A percentile compares a stretch with the other conserved stretches of the same genome.
These are phyloP conservation scores for Chaetomidium leptoderma DNA, from an alignment of 495 filamentous ascomycete genomes.

Conservation along the genomic window DNA sequence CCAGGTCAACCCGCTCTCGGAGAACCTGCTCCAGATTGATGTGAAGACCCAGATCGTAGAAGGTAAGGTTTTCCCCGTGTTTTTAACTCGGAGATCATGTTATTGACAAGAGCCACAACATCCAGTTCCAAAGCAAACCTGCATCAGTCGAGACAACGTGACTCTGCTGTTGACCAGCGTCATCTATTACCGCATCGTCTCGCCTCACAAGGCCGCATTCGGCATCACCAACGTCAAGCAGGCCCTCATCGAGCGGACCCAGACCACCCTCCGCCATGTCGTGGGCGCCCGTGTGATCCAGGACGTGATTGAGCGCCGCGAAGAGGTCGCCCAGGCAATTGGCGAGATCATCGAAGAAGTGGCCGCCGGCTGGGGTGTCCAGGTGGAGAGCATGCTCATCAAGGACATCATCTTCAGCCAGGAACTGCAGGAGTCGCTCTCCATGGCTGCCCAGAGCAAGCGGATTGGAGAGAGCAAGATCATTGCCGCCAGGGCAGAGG, in stretches of 20 bases:
- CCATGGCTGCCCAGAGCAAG: conserved; percentile 99
- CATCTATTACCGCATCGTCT: conserved; percentile 98
- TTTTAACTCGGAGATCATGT: too few species aligned
- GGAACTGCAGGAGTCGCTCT: conserved; percentile 94
- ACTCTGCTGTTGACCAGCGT: conserved; percentile 48
- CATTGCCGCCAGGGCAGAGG: conserved; percentile 89
- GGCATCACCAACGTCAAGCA: conserved; percentile 92
- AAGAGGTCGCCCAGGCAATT: conserved; percentile 91
- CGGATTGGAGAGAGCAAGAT: conserved; percentile 98
- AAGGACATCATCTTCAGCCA: conserved; percentile 98
- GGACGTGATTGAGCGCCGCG: conserved; percentile 97
- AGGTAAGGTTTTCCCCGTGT: conserved; percentile 18
- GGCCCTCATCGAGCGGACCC: conserved; percentile 93
- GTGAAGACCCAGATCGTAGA: conserved; percentile 99
- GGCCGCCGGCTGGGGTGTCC: conserved; percentile 87
- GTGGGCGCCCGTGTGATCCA: conserved; percentile 94
- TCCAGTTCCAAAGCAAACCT: conserved; percentile 81
- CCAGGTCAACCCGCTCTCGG: conserved; percentile 95
- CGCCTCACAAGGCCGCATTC: conserved; percentile 95
- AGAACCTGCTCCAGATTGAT: conserved; percentile 85
- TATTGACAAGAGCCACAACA: too few species aligned
- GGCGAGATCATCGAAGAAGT: conserved; percentile 98
- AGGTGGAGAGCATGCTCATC: conserved; percentile 97
- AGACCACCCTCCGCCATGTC: conserved; percentile 96
- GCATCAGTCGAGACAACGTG: conserved; percentile 99